Base-by-base conservation (phyloP, 495 filamentous ascomycete species). In the Oleoguttula mirabilis region DNA sequence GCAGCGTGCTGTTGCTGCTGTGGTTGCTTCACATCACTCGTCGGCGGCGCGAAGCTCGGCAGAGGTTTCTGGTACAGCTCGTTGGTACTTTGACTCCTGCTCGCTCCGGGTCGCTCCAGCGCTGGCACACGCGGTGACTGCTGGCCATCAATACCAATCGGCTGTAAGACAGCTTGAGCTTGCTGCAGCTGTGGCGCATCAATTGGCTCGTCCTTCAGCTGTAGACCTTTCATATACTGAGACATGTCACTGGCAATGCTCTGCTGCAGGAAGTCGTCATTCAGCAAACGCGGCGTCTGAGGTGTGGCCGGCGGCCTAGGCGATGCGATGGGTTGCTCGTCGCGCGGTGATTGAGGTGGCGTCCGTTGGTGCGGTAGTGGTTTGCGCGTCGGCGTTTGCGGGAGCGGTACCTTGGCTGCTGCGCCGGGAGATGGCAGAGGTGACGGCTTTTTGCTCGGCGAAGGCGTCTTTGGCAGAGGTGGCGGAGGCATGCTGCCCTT, bases 381-480 rank as follows among this genome's bases (percentile, higher is more conserved):
- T 30, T 38, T 56, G 33, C 45, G 51, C 21, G 39, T 55, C 10
- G 64, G 75, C 3, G 75, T 78, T 4, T 62, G 58, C 12, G 80
- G 81, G 10, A 84, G 60, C 19, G 80, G 73, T 3, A 79, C 66
- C 46, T 75, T 77, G 3, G 74, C 50, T 4, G 63, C 55, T 15
- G 19, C 33, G 19, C 38, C 63, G 17, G 81, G 80, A 6, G 77
- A 79, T 21, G 65, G 66, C 19, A 57, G 47, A 17, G 56, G 46
- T 5, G 52, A 32, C 8, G 23, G 12, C 16, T 17, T 32, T 16
- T 52, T 55, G 2, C 64, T 58, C 12, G 49, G 50, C 19, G 74
- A 62, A 4, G 76, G 71, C 47, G 71, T 72, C 49, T 78, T 63
- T 44, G 76, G 76, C 4, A 80, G 78, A 10, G 78, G 80, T 19